Conservation (phyloP, 1,139 yeast genomes). For the Petasospora rhodanensis region DNA sequence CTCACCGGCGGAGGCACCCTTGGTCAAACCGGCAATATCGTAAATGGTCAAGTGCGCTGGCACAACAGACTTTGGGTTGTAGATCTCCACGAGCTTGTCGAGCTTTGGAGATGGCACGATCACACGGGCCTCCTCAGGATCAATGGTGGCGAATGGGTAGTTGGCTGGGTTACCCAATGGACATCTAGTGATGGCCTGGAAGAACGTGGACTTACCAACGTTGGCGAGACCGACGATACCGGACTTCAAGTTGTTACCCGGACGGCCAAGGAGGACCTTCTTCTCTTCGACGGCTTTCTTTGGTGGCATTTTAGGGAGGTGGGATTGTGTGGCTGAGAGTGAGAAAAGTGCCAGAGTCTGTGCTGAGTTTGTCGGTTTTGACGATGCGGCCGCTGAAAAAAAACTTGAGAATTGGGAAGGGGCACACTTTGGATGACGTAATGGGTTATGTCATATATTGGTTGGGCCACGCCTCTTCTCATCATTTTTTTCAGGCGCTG, state of each 20-base stretch:
- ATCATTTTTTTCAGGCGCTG: no score
- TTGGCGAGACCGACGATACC: conserved; percentile 98
- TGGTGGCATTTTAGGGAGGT: conserved; percentile 71
- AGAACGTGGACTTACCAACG: conserved; percentile 91
- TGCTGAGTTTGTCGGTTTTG: no score
- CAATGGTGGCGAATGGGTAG: conserved; percentile 96
- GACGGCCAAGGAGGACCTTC: conserved; percentile 92
- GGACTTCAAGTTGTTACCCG: conserved; percentile 93
- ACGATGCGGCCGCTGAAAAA: no score
- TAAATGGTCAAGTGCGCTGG: conserved; percentile 93
- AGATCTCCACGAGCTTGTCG: conserved; percentile 65
- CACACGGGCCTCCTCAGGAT: conserved; percentile 98
- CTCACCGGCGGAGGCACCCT: conserved; percentile 97
- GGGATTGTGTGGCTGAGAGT: no score
- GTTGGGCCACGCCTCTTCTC: no score
- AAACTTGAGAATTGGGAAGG: no score
- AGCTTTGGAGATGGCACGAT: conserved; percentile 92
- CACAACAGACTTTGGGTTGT: conserved; percentile 80
- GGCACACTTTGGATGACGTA: no score
- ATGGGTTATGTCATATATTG: no score
- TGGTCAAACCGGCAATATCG: conserved; percentile 97
- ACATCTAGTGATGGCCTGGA: conserved; percentile 83
- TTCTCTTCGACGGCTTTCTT: conserved; percentile 88
- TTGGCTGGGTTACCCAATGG: conserved; percentile 98
- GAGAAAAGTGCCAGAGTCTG: no score